Base-by-base conservation (phyloP, 768 basidiomycete species). In the Tylopilus sp. region DNA sequence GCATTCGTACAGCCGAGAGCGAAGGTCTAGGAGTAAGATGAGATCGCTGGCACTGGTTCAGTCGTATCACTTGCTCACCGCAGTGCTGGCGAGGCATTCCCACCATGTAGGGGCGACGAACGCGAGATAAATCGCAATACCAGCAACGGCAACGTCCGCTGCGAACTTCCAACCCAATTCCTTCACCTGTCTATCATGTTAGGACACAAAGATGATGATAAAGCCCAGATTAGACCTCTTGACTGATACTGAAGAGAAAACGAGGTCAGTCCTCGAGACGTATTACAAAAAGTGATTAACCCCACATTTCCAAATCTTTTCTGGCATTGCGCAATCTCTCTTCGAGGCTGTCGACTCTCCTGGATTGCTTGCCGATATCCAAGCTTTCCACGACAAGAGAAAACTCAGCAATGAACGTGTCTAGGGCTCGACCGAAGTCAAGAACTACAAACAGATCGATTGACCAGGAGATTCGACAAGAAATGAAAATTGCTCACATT, bases 141-240 rank as follows among this genome's bases (percentile, higher is more conserved):
- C 60, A 9, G 48, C 40, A 15, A 62, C n/a, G 10, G 52, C 39
- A n/a, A 62, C 28, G 6, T 59, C 54, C 15, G 28, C n/a, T 2
- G 50, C 56, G 2, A 62, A 36, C 25, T 62, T 58, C 53, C 53
- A 59, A 13, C 49, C 57, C 41, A 62, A 5, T 43, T 56, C 51
- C 38, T 59, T 62, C 21, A 61, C 42, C 60, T 62, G 25, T 20
- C 18, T 15, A 22, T 28, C 2, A 18, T 7, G 33, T 62, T 26
- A 62, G 51, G 18, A 41, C 6, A 42, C 26, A 3, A 8, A 11
- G 3, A 17, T 11, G 10, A 20, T 13, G 26, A 10, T 30, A 11
- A 31, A 2, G 22, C 12, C 6, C 17, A 23, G 17, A 17, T 18
- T 52, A 2, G 12, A 62, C 60, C 31, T 62, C 60, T 53, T 11